A percentile compares a stretch with the other conserved stretches of the same genome.
These are phyloP conservation scores for Moesziomyces globuligerus DNA, from an alignment of 1,284 basidiomycete species.

Conservation along the genomic window DNA sequence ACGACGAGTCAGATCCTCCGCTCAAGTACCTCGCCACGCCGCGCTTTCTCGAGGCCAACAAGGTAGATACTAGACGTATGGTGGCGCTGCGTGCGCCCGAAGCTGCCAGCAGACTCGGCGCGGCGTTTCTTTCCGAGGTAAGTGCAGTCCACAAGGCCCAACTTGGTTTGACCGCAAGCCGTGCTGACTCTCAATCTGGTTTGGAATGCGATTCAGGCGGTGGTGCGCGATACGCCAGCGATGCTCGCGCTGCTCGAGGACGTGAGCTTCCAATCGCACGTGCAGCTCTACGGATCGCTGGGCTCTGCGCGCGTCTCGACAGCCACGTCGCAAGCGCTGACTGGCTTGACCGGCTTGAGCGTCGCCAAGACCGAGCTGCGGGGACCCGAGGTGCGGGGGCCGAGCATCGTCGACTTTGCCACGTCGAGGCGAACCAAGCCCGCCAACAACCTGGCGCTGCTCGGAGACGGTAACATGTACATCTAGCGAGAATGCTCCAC, in stretches of 20 bases:
- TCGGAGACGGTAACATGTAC: conserved; percentile 51
- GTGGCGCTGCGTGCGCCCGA: conserved; percentile 29
- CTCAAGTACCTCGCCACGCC: conserved; percentile 30
- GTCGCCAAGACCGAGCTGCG: background rate
- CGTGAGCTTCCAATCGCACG: conserved; percentile 35
- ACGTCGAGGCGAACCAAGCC: conserved; percentile 22
- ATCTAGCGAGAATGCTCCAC: no score
- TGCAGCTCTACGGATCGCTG: conserved; percentile 37
- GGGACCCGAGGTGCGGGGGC: background rate
- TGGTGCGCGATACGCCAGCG: conserved; percentile 12
- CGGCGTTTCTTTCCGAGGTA: conserved; percentile 31
- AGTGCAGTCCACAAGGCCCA: background rate
- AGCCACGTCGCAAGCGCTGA: conserved; percentile 7
- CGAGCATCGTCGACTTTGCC: conserved; percentile 27
- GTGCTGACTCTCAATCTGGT: background rate
- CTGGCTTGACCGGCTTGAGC: conserved; percentile 14
- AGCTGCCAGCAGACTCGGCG: conserved; percentile 28
- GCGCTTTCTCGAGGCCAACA: conserved; percentile 3
- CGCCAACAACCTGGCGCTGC: conserved; percentile 23
- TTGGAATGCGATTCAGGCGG: conserved; percentile 24
- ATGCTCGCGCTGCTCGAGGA: conserved; percentile 33
- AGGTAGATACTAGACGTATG: conserved; percentile 11
- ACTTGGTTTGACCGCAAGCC: background rate
- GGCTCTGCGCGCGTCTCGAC: conserved; percentile 11
- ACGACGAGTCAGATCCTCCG: background rate